A percentile compares a stretch with the other conserved stretches of the same genome.
These are phyloP conservation scores for Abortiporus biennis DNA, from an alignment of 1,284 basidiomycete species.

Conservation along the genomic window DNA sequence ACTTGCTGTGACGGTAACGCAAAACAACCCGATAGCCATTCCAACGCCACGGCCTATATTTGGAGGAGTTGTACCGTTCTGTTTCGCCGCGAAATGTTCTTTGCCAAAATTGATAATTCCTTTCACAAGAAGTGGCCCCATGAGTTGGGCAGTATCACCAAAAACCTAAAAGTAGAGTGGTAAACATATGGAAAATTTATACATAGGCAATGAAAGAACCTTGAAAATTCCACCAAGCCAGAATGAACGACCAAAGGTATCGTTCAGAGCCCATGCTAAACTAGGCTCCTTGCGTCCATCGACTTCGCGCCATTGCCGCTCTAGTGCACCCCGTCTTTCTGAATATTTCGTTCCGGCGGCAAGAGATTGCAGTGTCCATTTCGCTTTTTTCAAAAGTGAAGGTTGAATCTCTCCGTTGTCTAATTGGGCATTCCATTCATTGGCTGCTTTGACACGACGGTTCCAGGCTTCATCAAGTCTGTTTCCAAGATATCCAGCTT, in stretches of 20 bases:
- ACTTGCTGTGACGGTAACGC: constrained; percentile 51
- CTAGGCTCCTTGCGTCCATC: constrained; percentile 47
- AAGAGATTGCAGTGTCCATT: constrained; percentile 41
- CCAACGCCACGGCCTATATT: constrained; percentile 62
- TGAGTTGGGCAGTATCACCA: constrained; percentile 55
- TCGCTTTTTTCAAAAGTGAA: constrained; percentile 26
- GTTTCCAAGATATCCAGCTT: constrained; percentile 43
- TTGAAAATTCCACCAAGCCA: constrained; percentile 64
- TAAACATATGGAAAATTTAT: background rate
- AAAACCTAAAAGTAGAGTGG: constrained; percentile 34
- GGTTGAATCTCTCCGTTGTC: constrained; percentile 41
- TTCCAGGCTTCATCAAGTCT: constrained; percentile 47
- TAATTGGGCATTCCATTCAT: constrained; percentile 50
- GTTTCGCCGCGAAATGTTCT: constrained; percentile 32
- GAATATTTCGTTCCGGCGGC: constrained; percentile 17
- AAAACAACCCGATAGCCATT: constrained; percentile 68
- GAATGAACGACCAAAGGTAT: constrained; percentile 61
- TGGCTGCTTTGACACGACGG: constrained; percentile 36
- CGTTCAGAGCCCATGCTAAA: constrained; percentile 65
- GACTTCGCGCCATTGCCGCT: constrained; percentile 43
- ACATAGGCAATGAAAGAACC: constrained; percentile 16
- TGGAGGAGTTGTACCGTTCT: constrained; percentile 10
- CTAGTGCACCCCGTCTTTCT: constrained; percentile 29
- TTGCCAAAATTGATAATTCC: constrained; percentile 67
- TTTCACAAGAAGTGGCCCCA: constrained; percentile 62